Conservation (phyloP, 345 rosid genomes). For the Eucalyptus marginata region DNA sequence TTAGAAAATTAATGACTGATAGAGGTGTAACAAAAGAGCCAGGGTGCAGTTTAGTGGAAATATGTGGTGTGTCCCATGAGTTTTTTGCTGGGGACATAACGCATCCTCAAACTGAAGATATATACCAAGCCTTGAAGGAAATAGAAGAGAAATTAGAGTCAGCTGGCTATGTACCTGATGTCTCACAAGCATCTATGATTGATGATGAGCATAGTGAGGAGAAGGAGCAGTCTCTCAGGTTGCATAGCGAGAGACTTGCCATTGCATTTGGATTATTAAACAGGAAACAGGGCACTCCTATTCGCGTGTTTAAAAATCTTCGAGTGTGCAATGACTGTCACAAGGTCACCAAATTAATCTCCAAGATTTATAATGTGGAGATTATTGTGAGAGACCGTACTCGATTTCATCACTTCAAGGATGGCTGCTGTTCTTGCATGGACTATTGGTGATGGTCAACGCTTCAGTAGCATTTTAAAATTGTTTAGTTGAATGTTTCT, state of each 20-base stretch:
- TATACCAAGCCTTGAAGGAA: constrained; percentile 37
- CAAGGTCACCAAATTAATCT: constrained; percentile 50
- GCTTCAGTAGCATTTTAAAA: background rate
- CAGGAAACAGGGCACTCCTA: constrained; percentile 47
- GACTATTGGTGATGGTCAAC: constrained; percentile 48
- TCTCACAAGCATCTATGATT: constrained; percentile 42
- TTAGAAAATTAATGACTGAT: constrained; percentile 63
- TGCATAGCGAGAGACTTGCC: constrained; percentile 81
- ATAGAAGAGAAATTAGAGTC: constrained; percentile 38
- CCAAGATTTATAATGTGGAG: constrained; percentile 46
- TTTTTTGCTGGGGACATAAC: constrained; percentile 79
- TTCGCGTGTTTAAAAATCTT: constrained; percentile 67
- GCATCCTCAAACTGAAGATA: constrained; percentile 49
- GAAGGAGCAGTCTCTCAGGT: constrained; percentile 36
- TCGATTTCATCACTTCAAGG: constrained; percentile 67
- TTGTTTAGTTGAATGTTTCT: background rate
- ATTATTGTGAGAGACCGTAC: constrained; percentile 69
- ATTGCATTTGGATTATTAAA: constrained; percentile 61
- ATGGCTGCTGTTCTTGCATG: constrained; percentile 62
- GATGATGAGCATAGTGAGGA: constrained; percentile 29
- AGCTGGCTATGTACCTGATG: constrained; percentile 36
- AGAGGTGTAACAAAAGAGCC: constrained; percentile 64
- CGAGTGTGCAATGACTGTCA: constrained; percentile 75
- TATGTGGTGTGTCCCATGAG: constrained; percentile 58
- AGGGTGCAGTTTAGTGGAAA: constrained; percentile 77